Percentiles rank a stretch among this genome's conserved stretches.
Conservation (phyloP, 768 basidiomycete species). For the Punctularia strigosozonata region DNA sequence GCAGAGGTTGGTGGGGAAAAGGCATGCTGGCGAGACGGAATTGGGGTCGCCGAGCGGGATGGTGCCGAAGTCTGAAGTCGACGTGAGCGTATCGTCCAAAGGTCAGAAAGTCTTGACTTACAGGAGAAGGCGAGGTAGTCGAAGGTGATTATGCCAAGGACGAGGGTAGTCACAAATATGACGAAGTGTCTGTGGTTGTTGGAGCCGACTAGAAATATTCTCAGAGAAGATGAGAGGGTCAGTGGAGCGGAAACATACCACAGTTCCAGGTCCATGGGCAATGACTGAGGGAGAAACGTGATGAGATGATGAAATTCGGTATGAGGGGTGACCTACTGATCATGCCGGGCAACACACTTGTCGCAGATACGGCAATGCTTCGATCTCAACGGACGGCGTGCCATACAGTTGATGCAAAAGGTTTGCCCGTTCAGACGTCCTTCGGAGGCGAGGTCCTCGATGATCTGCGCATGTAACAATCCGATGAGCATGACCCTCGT, state of each 20-base stretch:
- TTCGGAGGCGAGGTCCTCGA: constrained; percentile 83
- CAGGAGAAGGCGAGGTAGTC: constrained; percentile 79
- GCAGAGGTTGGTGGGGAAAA: constrained; percentile 62
- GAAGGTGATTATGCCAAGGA: constrained; percentile 69
- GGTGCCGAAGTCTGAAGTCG: constrained; percentile 43
- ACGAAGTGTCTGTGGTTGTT: constrained; percentile 96
- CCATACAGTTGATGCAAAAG: constrained; percentile 95
- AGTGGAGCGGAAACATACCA: constrained; percentile 34
- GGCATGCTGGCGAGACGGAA: constrained; percentile 46
- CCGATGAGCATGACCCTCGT: neutral
- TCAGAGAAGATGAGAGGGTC: constrained; percentile 2
- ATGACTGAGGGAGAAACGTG: constrained; percentile 40
- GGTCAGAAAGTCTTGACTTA: constrained; percentile 26
- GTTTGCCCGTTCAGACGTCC: constrained; percentile 90
- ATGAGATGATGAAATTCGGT: constrained; percentile 3
- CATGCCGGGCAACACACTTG: constrained; percentile 79
- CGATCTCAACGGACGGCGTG: constrained; percentile 82
- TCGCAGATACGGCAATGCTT: constrained; percentile 94
- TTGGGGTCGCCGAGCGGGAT: constrained; percentile 22
- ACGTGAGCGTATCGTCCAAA: constrained; percentile 1
- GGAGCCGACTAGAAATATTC: constrained; percentile 50
- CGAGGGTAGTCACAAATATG: constrained; percentile 80
- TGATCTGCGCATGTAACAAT: constrained; percentile 47
- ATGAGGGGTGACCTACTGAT: constrained; percentile 56
- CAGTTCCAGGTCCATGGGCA: constrained; percentile 99